Evolutionary conservation across 192 early-diverging fungal species (phyloP).

Genomic region (Coemansia sp.): DNA sequence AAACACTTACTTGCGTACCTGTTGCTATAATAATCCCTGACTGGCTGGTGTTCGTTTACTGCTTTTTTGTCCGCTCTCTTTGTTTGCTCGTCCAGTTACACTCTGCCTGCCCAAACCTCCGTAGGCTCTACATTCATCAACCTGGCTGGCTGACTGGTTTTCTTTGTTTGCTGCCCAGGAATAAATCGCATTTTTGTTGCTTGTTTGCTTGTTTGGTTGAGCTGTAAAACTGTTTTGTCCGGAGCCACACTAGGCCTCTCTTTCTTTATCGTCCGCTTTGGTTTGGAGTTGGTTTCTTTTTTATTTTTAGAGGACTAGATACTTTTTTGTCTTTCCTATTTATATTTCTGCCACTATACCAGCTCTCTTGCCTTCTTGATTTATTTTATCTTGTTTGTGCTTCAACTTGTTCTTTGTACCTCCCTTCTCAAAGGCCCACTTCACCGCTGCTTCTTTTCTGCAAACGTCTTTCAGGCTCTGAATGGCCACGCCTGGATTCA

Average conservation of each 20-base stretch:
- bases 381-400: not conserved
- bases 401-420: not conserved
- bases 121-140: too few relatives aligned
- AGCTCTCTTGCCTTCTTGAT: not conserved
- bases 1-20: too few relatives aligned
- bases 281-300: not conserved
- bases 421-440: not conserved
- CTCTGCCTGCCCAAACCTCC: too few relatives aligned
- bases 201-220: too few relatives aligned
- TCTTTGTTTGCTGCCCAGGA: too few relatives aligned
- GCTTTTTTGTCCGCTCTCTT: too few relatives aligned
- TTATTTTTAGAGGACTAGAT: not conserved
- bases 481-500: conserved; percentile 44
- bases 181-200: too few relatives aligned
- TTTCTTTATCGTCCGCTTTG: not conserved
- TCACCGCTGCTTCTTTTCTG: not conserved
- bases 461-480: conserved; percentile 7
- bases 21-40: too few relatives aligned
- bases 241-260: conserved; percentile 1
- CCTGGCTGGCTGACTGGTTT: too few relatives aligned
- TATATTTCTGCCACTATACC: not conserved
- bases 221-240: too few relatives aligned
- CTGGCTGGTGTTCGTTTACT: too few relatives aligned
- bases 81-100: too few relatives aligned
- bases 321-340: not conserved